These are phyloP conservation scores for Solanum rostratum DNA, from an alignment of 257 asterid species.

Conservation along the genomic window DNA sequence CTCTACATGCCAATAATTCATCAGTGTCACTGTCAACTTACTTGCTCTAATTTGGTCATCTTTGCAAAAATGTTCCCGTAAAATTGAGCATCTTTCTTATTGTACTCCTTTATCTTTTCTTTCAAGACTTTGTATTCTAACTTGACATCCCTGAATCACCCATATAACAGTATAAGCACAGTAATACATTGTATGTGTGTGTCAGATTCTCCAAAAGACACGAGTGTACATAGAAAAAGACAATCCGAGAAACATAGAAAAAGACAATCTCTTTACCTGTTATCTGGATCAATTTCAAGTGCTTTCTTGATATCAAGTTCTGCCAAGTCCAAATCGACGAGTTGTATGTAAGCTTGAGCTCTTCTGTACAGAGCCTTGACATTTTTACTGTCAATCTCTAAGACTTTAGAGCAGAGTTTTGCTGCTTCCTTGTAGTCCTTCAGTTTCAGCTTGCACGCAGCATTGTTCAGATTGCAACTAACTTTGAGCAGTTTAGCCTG, in stretches of 20 bases:
- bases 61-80: constrained; percentile 44
- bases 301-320: constrained; percentile 51
- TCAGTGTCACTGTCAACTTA: constrained; percentile 6
- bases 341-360: constrained; percentile 48
- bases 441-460: constrained; percentile 57
- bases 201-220: not conserved
- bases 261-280: constrained; percentile 14
- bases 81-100: constrained; percentile 48
- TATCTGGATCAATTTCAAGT: constrained; percentile 54
- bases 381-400: constrained; percentile 33
- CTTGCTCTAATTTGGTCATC: constrained; percentile 35
- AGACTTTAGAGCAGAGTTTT: constrained; percentile 35
- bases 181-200: not conserved
- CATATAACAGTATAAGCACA: not conserved
- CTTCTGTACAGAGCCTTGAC: constrained; percentile 58
- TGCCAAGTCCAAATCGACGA: constrained; percentile 46
- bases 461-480: constrained; percentile 39
- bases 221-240: not conserved
- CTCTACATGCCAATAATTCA: no score
- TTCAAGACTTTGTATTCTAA: constrained; percentile 35
- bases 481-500: constrained; percentile 28
- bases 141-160: constrained; percentile 43
- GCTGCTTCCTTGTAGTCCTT: constrained; percentile 45
- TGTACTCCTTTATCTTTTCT: constrained; percentile 43
- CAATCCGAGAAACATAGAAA: not conserved